These are phyloP conservation scores for Talaromyces wortmannii DNA, from an alignment of 495 filamentous ascomycete species.

Conservation along the genomic window DNA sequence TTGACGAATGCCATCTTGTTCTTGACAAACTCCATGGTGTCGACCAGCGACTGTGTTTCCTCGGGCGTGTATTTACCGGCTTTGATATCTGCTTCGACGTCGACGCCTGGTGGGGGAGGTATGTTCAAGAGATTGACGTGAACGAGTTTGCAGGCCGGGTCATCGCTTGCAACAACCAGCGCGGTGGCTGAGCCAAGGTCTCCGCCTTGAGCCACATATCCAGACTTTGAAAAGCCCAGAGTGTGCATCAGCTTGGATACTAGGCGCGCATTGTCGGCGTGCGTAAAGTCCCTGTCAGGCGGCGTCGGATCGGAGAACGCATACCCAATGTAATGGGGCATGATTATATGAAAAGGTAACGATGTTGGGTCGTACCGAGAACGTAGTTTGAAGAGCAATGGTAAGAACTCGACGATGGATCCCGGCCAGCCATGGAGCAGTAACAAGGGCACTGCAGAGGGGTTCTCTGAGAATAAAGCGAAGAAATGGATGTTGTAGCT, in stretches of 20 bases:
- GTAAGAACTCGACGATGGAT: constrained; percentile 1
- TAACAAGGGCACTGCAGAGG: constrained; percentile 54
- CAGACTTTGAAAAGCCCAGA: constrained; percentile 35
- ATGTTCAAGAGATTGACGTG: neutral
- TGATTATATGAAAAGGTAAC: constrained; percentile 49
- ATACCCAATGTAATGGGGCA: constrained; percentile 49
- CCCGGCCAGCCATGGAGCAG: constrained; percentile 59
- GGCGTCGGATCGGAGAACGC: constrained; percentile 34
- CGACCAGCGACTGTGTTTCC: constrained; percentile 9
- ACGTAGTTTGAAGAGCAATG: neutral
- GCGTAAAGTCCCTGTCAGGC: constrained; percentile 26
- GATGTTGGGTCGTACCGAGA: constrained; percentile 13
- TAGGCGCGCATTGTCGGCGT: constrained; percentile 23
- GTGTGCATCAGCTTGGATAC: constrained; percentile 43
- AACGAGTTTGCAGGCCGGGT: constrained; percentile 11
- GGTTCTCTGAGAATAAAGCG: constrained; percentile 50
- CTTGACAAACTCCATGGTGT: constrained; percentile 14
- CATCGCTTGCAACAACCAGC: constrained; percentile 16
- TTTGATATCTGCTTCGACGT: neutral
- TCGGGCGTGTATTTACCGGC: constrained; percentile 4
- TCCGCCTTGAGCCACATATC: constrained; percentile 50
- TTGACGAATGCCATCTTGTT: constrained; percentile 35
- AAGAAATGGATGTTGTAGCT: constrained; percentile 50
- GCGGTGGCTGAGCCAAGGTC: constrained; percentile 44
- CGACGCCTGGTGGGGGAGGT: neutral